phyloP scores from a whole-genome alignment of 345 rosid genomes.

The Nasturtium officinale region DNA sequence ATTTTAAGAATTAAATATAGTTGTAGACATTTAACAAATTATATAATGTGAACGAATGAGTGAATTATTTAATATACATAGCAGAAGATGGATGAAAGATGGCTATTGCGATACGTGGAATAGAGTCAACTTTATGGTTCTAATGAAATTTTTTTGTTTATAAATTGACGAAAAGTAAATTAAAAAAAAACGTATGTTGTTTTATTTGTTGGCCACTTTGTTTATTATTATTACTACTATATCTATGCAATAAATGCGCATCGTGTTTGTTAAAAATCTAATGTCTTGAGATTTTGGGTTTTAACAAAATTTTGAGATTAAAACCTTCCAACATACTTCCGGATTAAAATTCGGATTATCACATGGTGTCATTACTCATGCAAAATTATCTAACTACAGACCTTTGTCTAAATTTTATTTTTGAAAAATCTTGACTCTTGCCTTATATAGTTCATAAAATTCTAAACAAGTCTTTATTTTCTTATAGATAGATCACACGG shows the following conservation, averaged over 20 bases:
- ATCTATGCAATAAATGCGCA: neutral
- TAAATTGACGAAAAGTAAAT: neutral
- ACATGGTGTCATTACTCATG: neutral
- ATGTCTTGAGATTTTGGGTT: neutral
- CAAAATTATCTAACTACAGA: neutral
- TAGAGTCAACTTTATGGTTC: conserved; percentile 17
- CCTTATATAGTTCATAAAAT: neutral
- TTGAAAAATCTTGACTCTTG: neutral
- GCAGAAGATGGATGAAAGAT: conserved; percentile 7
- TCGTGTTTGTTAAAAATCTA: neutral
- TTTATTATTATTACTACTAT: neutral
- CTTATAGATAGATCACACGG: conserved; percentile 10
- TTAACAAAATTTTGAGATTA: neutral
- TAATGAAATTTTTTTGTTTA: neutral
- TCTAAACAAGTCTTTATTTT: neutral
- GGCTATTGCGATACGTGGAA: neutral
- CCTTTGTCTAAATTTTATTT: too few species aligned
- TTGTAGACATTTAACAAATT: conserved; percentile 3
- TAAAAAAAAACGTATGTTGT: neutral
- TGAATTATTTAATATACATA: neutral
- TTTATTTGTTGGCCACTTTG: neutral
- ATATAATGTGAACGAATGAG: conserved; percentile 18
- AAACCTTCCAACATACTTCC: neutral
- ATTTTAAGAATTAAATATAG: neutral
- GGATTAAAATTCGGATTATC: neutral